Conservation (phyloP, 108 stramenopile genomes). For the Seminavis robusta region DNA sequence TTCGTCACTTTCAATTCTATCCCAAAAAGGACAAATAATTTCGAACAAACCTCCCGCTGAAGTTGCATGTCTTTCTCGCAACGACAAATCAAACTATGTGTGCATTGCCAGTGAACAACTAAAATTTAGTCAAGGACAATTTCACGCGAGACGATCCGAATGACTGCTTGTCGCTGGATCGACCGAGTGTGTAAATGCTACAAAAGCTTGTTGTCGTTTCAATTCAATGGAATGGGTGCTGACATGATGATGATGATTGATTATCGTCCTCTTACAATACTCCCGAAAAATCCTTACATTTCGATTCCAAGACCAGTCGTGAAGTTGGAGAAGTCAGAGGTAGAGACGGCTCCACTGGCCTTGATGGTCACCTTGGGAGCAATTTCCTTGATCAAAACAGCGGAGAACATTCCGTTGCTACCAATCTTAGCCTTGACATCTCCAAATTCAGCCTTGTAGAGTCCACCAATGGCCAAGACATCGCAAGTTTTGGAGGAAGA, state of each 20-base stretch:
- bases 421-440: constrained; percentile 88
- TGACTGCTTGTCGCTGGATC: no score
- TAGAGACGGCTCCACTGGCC: constrained; percentile 72
- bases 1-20: no score
- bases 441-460: constrained; percentile 76
- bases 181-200: no score
- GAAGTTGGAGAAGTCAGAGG: constrained; percentile 73
- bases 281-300: constrained; percentile 52
- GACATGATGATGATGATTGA: not conserved
- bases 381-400: constrained; percentile 78
- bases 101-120: no score
- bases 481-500: constrained; percentile 64
- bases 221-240: not conserved
- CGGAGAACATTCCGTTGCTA: constrained; percentile 65
- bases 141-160: no score
- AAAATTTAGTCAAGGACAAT: no score
- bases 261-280: not conserved
- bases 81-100: no score
- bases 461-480: constrained; percentile 65
- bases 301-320: constrained; percentile 83
- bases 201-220: not conserved
- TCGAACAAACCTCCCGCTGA: no score
- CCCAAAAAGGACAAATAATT: no score
- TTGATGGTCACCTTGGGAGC: constrained; percentile 87
- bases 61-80: no score